phyloP scores from a whole-genome alignment of 225 moss, liverwort and hornwort species.

The Thuidium tamariscinum region DNA sequence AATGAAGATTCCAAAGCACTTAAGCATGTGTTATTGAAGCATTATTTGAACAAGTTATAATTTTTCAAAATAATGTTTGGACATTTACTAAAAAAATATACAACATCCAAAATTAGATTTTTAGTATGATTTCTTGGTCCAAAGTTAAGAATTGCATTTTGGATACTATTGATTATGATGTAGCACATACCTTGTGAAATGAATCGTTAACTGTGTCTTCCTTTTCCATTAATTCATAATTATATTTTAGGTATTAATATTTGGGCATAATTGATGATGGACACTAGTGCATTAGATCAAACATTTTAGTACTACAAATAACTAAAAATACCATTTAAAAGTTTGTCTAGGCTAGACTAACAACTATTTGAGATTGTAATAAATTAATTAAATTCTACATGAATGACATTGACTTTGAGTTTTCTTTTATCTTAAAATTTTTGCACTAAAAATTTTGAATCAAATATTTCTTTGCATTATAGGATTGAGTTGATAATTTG shows the following conservation, averaged over 20 bases:
- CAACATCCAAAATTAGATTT: no score
- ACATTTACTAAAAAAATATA: no score
- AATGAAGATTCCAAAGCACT: no score
- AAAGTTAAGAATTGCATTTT: background rate
- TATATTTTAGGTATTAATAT: background rate
- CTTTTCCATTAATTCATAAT: background rate
- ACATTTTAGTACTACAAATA: background rate
- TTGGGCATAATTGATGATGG: background rate
- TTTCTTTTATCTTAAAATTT: no score
- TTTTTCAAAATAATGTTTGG: no score
- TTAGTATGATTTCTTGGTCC: background rate
- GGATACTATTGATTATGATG: background rate
- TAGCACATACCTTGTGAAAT: background rate
- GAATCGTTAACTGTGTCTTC: background rate
- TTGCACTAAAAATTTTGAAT: no score
- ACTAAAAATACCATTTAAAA: fast-evolving
- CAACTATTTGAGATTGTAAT: background rate
- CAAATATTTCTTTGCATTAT: no score
- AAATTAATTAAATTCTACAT: background rate
- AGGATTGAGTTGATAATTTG: no score
- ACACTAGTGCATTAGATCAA: background rate
- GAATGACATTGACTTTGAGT: no score
- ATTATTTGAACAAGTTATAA: no score
- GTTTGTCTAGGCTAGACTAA: background rate
- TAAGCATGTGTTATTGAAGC: no score